A percentile compares a stretch with the other conserved stretches of the same genome.
These are phyloP conservation scores for Exophiala spinifera DNA, from an alignment of 2,329 filamentous ascomycete genomes.

Conservation along the genomic window DNA sequence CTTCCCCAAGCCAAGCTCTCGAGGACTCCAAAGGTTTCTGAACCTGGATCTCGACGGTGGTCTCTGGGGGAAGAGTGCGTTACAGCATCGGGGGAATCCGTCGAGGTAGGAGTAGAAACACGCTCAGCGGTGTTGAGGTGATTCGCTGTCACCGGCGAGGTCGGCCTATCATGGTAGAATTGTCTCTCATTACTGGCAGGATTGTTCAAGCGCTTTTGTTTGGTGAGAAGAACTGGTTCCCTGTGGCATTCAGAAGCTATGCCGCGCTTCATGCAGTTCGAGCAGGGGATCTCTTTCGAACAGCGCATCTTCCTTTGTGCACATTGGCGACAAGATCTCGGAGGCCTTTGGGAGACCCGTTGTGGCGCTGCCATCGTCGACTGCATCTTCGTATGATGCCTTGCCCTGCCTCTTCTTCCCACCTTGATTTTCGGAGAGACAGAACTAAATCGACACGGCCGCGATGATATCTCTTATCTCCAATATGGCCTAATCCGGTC, in stretches of 20 bases:
- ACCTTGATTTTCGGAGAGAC: background rate
- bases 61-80: background rate
- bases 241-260: background rate
- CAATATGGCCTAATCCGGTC: background rate
- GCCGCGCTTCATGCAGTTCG: background rate
- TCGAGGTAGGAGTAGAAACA: too few relatives aligned
- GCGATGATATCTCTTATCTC: background rate
- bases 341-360: background rate
- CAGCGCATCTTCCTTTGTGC: background rate
- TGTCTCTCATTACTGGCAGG: background rate
- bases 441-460: background rate
- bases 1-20: constrained; percentile 1
- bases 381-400: background rate
- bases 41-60: background rate
- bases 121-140: background rate
- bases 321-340: background rate
- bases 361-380: background rate
- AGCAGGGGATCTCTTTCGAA: background rate
- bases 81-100: background rate
- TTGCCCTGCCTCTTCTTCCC: background rate
- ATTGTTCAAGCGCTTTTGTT: background rate
- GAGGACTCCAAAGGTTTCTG: constrained; percentile 1
- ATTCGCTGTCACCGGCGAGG: background rate
- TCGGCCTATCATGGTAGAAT: background rate
- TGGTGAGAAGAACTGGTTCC: background rate